phyloP scores from a whole-genome alignment of 2,329 filamentous ascomycete genomes.

The Zasmidium angulare region DNA sequence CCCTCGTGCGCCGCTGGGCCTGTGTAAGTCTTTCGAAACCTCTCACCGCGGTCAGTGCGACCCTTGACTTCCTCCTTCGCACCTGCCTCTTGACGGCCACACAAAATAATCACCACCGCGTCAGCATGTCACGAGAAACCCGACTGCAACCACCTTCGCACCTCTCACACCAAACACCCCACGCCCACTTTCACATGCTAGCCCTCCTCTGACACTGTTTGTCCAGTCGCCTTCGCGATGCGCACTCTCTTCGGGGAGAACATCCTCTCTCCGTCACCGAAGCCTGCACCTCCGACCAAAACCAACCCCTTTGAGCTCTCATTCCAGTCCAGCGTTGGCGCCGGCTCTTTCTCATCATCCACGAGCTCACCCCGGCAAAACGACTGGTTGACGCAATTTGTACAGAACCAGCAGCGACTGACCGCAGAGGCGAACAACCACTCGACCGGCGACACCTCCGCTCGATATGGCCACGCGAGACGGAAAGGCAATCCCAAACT shows the following conservation, averaged over 20 bases:
- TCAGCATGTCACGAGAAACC: not conserved
- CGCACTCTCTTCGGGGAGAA: constrained; percentile 36
- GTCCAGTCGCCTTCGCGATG: constrained; percentile 24
- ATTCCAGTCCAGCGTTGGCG: constrained; percentile 25
- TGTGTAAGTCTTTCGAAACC: constrained; percentile 25
- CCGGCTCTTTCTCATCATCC: constrained; percentile 27
- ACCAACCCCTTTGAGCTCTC: constrained; percentile 33
- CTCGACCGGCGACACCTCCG: constrained; percentile 12
- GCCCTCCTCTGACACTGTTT: constrained; percentile 12
- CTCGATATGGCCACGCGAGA: constrained; percentile 17
- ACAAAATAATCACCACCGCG: not conserved
- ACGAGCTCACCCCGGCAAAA: constrained; percentile 29
- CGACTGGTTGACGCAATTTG: constrained; percentile 31
- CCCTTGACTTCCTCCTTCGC: not conserved
- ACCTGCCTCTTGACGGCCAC: not conserved
- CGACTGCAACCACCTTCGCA: not conserved
- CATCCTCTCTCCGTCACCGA: constrained; percentile 32
- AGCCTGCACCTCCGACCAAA: constrained; percentile 24
- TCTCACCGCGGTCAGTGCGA: constrained; percentile 2
- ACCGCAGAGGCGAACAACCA: constrained; percentile 18
- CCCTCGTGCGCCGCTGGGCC: constrained; percentile 6
- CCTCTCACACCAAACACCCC: not conserved
- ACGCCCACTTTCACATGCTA: not conserved
- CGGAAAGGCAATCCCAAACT: constrained; percentile 62
- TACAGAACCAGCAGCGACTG: constrained; percentile 27